Base-by-base conservation (phyloP, 192 early-diverging fungal genomes). In the Hyaloraphidium curvatum region DNA sequence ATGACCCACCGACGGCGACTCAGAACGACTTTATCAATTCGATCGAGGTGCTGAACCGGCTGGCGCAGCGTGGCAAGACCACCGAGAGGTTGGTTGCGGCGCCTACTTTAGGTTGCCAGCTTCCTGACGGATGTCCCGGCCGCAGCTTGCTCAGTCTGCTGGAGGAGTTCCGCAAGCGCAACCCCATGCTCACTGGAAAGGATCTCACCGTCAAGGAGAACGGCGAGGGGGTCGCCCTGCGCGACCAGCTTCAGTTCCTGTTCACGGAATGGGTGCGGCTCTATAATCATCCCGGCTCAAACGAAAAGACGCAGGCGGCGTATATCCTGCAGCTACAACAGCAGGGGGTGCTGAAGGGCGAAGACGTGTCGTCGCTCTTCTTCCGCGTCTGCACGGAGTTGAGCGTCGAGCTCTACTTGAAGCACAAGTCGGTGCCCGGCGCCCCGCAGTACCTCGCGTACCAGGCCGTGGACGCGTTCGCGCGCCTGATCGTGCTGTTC, bases 401-500 rank as follows among this genome's bases (percentile, higher is more conserved):
- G 22, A 78, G 81, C 27, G 71, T 95, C 17, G 79, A 92, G 19
- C 71, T 73, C 51, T 86, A 79, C 28, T 66, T 78, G 52, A 81
- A 83, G 64, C 56, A 70, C 63, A 72, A 73, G 51, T 52, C 66
- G 22, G 50, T 57, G 1, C 68, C 72, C 11, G 58, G 64, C 3
- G 58, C 68, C 0, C 69, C 75, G 2, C 56, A 66, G n/a, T 30
- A 33, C 14, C 22, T 31, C 4, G 59, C 69, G n/a, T 89, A 84
- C 67, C 80, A 86, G 51, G 83, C 87, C 1, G 80, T 93, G 1
- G 92, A 98, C 61, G 92, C 95, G 2, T 87, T 94, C 55, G 84
- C 89, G 1, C 81, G 82, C 39, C 64, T 98, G 23, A 79, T 91
- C 16, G 80, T 96, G 2, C 70, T 82, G 13, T 61, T 93, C 30